phyloP scores from a whole-genome alignment of 805 yeast genomes.

The Candida palmyrensis region DNA sequence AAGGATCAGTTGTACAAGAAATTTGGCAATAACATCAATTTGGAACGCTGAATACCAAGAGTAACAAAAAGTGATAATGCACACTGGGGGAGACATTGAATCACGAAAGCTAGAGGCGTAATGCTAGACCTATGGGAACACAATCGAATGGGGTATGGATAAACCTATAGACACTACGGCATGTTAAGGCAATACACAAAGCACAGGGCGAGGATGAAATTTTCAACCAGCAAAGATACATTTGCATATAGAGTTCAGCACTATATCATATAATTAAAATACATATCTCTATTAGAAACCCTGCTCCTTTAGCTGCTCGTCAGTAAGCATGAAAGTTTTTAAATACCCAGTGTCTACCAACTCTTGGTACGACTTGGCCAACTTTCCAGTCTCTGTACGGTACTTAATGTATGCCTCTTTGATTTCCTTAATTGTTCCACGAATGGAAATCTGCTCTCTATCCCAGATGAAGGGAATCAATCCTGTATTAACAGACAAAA shows the following conservation, averaged over 20 bases:
- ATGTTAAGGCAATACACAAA: too few relatives aligned
- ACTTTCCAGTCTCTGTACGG: slow-evolving; percentile 30
- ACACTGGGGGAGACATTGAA: too few relatives aligned
- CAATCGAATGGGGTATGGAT: slow-evolving; percentile 1
- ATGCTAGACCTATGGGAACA: too few relatives aligned
- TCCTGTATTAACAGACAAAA: slow-evolving; percentile 19
- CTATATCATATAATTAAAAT: too few relatives aligned
- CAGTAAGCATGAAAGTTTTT: slow-evolving; percentile 11
- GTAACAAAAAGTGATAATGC: not conserved
- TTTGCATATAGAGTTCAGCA: too few relatives aligned
- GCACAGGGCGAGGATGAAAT: too few relatives aligned
- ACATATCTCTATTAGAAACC: slow-evolving; percentile 8
- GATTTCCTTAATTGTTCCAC: slow-evolving; percentile 39
- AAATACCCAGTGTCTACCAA: slow-evolving; percentile 32
- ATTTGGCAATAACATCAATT: slow-evolving; percentile 83
- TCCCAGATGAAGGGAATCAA: slow-evolving; percentile 52
- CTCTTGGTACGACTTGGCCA: slow-evolving; percentile 34
- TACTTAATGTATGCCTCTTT: slow-evolving; percentile 42
- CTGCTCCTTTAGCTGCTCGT: slow-evolving; percentile 10
- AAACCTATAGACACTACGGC: too few relatives aligned
- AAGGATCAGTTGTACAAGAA: slow-evolving; percentile 78
- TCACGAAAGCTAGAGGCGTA: too few relatives aligned
- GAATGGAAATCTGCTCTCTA: slow-evolving; percentile 35
- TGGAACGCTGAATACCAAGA: slow-evolving; percentile 48
- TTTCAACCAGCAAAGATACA: too few relatives aligned